These are phyloP conservation scores for Cladophialophora immunda DNA, from an alignment of 2,329 filamentous ascomycete species.

Conservation along the genomic window DNA sequence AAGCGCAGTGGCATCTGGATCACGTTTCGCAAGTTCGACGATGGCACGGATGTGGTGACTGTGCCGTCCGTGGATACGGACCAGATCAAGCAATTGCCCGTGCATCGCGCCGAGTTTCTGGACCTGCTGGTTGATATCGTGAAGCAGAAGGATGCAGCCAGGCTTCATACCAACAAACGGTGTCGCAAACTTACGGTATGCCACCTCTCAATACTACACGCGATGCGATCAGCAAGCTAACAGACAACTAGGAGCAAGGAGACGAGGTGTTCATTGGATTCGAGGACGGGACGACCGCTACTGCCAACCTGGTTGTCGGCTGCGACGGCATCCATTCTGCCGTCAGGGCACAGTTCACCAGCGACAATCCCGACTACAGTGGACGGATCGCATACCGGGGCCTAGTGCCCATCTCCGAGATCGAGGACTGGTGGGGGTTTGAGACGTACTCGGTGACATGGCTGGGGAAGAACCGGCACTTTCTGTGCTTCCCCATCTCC, in stretches of 20 bases:
- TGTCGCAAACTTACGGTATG: constrained; percentile 29
- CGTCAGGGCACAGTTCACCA: constrained; percentile 27
- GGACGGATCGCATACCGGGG: constrained; percentile 32
- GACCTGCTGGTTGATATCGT: constrained; percentile 53
- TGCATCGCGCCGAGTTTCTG: constrained; percentile 50
- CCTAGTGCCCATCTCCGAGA: constrained; percentile 28
- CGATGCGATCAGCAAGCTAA: constrained; percentile 11
- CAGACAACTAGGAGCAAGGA: constrained; percentile 21
- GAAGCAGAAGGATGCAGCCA: constrained; percentile 46
- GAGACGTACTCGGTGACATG: constrained; percentile 44
- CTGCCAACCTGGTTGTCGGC: constrained; percentile 39
- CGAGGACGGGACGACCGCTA: constrained; percentile 40
- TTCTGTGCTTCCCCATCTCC: constrained; percentile 50
- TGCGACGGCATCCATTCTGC: constrained; percentile 41
- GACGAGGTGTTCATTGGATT: constrained; percentile 37
- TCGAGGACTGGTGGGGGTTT: constrained; percentile 40
- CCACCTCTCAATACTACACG: neutral
- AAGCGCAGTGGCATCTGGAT: constrained; percentile 46
- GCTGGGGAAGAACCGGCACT: constrained; percentile 48
- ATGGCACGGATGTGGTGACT: constrained; percentile 46
- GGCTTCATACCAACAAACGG: constrained; percentile 28
- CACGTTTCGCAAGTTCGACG: constrained; percentile 48
- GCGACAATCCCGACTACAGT: constrained; percentile 30
- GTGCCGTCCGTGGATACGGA: constrained; percentile 42
- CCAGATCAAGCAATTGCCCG: constrained; percentile 22